phyloP scores from a whole-genome alignment of 805 yeast genomes.

The Suhomyces faveliae region DNA sequence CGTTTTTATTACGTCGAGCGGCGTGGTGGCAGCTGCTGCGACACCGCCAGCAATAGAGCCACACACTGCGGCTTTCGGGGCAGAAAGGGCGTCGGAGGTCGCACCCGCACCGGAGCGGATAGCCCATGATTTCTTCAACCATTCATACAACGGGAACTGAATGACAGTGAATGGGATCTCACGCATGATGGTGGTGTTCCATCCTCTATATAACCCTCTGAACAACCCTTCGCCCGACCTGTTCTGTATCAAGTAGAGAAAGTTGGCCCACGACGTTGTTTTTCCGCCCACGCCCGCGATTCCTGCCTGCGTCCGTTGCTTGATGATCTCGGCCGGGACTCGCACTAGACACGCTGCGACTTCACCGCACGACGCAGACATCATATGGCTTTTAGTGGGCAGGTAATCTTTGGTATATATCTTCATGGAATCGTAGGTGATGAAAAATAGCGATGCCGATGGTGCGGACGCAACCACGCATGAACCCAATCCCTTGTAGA shows the following conservation, averaged over 20 bases:
- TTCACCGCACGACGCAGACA: slow-evolving; percentile 86
- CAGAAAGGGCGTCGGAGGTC: slow-evolving; percentile 38
- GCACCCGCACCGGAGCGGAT: slow-evolving; percentile 5
- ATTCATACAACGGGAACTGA: slow-evolving; percentile 93
- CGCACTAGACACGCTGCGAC: slow-evolving; percentile 89
- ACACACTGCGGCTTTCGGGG: slow-evolving; percentile 78
- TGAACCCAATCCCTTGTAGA: slow-evolving; percentile 89
- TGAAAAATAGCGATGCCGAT: slow-evolving; percentile 44
- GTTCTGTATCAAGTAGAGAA: slow-evolving; percentile 60
- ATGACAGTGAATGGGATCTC: slow-evolving; percentile 96
- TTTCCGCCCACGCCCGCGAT: slow-evolving; percentile 29
- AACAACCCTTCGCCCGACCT: slow-evolving; percentile 74
- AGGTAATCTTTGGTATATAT: slow-evolving; percentile 32
- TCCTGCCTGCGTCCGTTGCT: slow-evolving; percentile 82
- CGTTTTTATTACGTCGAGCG: slow-evolving; percentile 75
- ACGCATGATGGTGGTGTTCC: slow-evolving; percentile 87
- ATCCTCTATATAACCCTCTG: slow-evolving; percentile 86
- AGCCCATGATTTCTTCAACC: slow-evolving; percentile 63
- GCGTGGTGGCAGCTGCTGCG: slow-evolving; percentile 81
- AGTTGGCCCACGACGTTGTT: slow-evolving; percentile 67
- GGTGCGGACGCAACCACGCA: slow-evolving; percentile 96
- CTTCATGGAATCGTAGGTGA: slow-evolving; percentile 82
- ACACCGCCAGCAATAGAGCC: slow-evolving; percentile 81
- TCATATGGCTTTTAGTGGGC: slow-evolving; percentile 65
- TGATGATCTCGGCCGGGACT: slow-evolving; percentile 95